Base-by-base conservation (phyloP, 2,329 filamentous ascomycete genomes). In the Xylariaceae sp. region DNA sequence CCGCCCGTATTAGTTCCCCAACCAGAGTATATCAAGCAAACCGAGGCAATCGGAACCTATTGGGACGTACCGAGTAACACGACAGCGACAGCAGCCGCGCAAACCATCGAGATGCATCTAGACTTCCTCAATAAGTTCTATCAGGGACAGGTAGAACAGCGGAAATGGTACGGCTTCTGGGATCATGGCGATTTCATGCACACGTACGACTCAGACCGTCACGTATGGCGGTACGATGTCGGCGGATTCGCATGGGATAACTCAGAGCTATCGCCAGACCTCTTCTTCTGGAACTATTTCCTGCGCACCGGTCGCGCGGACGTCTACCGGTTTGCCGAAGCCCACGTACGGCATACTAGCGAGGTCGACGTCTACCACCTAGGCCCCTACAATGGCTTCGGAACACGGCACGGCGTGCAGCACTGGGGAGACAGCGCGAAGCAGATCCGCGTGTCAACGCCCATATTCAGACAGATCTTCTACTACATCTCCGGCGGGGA, bases 161-260 rank as follows among this genome's bases (percentile, higher is more conserved):
- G 82, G 2, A 73, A 79, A 9, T 88, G 85, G 85, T 87, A 87
- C 61, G 85, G 85, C 0, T 87, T 87, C 73, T 80, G 80, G 69
- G 84, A 87, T 57, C 76, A 85, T 51, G 85, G 85, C 2, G 85
- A 88, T 61, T 77, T 87, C 36, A 84, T 84, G 76, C 85, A 88
- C 63, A 82, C 83, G 0, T 87, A 87, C 58, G 85, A 88, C 47
- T 61, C 68, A 0, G 79, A 86, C 66, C 75, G 85, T 4, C 85
- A 87, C 60, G 76, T 75, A 1, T 88, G 85, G 85, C 78, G 83
- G 1, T 87, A 87, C 53, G 85, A 88, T 41, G 69, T 87, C 16
- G 85, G 85, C 3, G 85, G 85, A 0, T 87, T 84, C 56, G 84
- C 83, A 0, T 87, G 85, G 85, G 85, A 87, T 45, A 87, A 87